Evolutionary conservation across 2,329 filamentous ascomycete genomes (phyloP), one percentile per base, ranked within the genome.

Genomic region (Aspergillus neotritici): DNA sequence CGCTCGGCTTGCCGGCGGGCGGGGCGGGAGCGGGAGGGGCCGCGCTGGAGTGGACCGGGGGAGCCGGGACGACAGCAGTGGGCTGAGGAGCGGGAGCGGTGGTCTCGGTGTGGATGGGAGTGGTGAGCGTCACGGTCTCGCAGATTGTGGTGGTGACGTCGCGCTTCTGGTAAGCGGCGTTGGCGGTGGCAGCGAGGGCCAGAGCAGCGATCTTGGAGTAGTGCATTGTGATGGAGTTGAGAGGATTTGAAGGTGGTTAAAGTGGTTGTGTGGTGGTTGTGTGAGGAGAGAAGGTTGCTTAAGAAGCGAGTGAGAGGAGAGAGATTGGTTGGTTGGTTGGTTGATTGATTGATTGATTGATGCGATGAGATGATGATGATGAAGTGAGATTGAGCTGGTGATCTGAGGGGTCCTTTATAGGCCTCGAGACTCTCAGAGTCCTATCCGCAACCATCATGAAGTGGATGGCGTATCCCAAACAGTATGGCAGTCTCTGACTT

Each of bases 171-270:
- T n/a, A 4, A 12, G 15, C 15, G 35, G 35, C 10, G 35, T 17
- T 10, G 10, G 21, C 13, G 10, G 40, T 30, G 33, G 40, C 16
- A 0, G 17, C 34, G n/a, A 30, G 28, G 17, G 13, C 36, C 10
- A 39, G 15, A 9, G 17, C 33, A 9, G 33, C n/a, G 39, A 31
- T 15, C 11, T 37, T 50, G n/a, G 59, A 52, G 51, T 63, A 52
- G 44, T 58, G 54, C 63, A 66, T 66, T 43, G 49, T 57, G 51
- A 31, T 37, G 16, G 35, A 36, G 21, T 25, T 46, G 16, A 30
- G n/a, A 8, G 9, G 14, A 12, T 34, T 21, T 31, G 14, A 16
- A 25, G 31, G n/a, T 37, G 15, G 30, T 15, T 5, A 33, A 42
- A 42, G 15, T 25, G n/a, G 14, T 25, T 25, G 7, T 8, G 8